These are phyloP conservation scores for Ustilago bromivora DNA, from an alignment of 1,284 basidiomycete genomes.

Conservation along the genomic window DNA sequence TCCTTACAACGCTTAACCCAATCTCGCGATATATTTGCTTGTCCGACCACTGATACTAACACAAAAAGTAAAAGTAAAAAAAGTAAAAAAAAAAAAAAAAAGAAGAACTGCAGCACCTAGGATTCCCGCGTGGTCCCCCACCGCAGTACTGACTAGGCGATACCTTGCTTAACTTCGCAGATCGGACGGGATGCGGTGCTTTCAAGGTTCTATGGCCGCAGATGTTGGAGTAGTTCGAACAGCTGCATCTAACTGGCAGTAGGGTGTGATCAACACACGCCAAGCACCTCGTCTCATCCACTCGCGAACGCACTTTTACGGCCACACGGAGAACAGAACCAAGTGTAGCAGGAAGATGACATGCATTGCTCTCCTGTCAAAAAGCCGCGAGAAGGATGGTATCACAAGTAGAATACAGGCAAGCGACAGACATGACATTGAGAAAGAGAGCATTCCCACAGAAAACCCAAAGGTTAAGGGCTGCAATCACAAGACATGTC, in stretches of 20 bases:
- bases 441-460: neutral
- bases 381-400: neutral
- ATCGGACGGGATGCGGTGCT: slow-evolving; percentile 84
- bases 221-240: slow-evolving; percentile 69
- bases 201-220: slow-evolving; percentile 83
- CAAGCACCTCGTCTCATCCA: neutral
- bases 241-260: neutral
- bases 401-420: neutral
- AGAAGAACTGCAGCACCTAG: slow-evolving; percentile 71
- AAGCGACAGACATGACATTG: neutral
- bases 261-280: fast-evolving
- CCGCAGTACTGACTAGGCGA: slow-evolving; percentile 85
- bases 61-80: neutral
- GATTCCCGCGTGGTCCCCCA: slow-evolving; percentile 86
- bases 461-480: neutral
- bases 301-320: no score
- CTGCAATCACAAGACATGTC: slow-evolving; percentile 34
- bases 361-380: neutral
- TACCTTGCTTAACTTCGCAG: slow-evolving; percentile 83
- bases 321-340: no score
- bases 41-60: neutral
- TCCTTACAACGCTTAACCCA: neutral
- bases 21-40: neutral
- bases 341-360: neutral
- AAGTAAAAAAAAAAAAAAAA: neutral